phyloP scores from a whole-genome alignment of 176 grass and related monocot species.

The Avena insularis region DNA sequence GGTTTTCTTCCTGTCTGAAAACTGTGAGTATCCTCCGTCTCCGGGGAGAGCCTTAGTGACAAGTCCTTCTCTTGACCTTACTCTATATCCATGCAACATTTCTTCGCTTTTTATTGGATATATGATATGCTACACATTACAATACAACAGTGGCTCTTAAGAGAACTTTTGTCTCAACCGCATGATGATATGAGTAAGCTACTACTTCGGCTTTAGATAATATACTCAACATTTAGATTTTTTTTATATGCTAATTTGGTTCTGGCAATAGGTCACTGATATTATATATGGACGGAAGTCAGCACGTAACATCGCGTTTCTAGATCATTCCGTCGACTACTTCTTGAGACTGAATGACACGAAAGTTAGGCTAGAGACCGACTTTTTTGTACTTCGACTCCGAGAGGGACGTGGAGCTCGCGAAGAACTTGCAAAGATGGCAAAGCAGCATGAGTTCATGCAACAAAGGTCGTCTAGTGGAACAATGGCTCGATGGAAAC shows the following conservation, averaged over 20 bases:
- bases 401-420: background rate
- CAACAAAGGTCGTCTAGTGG: background rate
- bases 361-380: too few species aligned
- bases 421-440: background rate
- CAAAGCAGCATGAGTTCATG: background rate
- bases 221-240: too few species aligned
- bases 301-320: too few species aligned
- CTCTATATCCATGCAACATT: constrained; percentile 16
- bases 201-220: too few species aligned
- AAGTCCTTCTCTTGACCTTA: background rate
- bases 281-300: too few species aligned
- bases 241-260: too few species aligned
- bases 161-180: constrained; percentile 64
- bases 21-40: background rate
- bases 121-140: constrained; percentile 31
- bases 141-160: constrained; percentile 9
- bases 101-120: constrained; percentile 45
- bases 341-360: too few species aligned
- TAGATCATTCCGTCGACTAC: too few species aligned
- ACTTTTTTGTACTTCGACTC: background rate
- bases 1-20: constrained; percentile 39
- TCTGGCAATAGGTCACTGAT: too few species aligned
- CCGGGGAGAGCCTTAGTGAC: background rate
- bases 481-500: background rate
- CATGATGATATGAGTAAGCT: too few species aligned